Conservation (phyloP, 192 early-diverging fungal genomes). For the Phycomyces blakesleeanus region DNA sequence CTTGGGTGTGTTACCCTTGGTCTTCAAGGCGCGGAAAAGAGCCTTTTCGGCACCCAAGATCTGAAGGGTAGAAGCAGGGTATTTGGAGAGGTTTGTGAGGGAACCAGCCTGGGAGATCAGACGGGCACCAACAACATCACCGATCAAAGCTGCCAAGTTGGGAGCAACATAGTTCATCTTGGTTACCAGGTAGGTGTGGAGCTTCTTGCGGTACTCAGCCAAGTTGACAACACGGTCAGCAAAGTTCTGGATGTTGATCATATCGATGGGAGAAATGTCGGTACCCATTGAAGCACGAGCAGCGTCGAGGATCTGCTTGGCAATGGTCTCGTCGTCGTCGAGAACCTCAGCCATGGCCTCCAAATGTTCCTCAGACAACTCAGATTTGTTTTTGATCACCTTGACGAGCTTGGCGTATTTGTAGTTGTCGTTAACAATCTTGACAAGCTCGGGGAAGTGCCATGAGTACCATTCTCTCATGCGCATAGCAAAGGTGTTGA, state of each 20-base stretch:
- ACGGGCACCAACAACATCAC: conserved; percentile 97
- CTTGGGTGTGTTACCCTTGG: conserved; percentile 98
- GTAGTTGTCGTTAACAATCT: conserved; percentile 92
- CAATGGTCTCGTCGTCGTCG: conserved; percentile 72
- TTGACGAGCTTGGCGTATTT: conserved; percentile 87
- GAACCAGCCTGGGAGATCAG: conserved; percentile 97
- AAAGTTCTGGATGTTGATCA: conserved; percentile 94
- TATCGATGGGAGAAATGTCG: conserved; percentile 92
- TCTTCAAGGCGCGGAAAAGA: conserved; percentile 98
- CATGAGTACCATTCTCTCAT: conserved; percentile 99
- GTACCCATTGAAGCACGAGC: conserved; percentile 97
- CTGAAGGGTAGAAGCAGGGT: conserved; percentile 97
- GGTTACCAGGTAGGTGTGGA: conserved; percentile 87
- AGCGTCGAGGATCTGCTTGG: conserved; percentile 89
- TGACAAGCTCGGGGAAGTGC: conserved; percentile 99
- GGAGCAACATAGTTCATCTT: conserved; percentile 98
- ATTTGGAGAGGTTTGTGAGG: conserved; percentile 95
- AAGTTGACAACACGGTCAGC: conserved; percentile 87
- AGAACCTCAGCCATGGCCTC: conserved; percentile 76
- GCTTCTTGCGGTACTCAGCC: conserved; percentile 88
- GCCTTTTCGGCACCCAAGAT: conserved; percentile 99
- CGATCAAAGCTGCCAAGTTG: conserved; percentile 92
- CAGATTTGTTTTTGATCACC: conserved; percentile 89
- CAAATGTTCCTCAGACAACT: conserved; percentile 72
- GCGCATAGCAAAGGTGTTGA: conserved; percentile 97